A percentile compares a stretch with the other conserved stretches of the same genome.
Conservation (phyloP, 176 grass and related monocot genomes). For the Rhynchospora pubera region DNA sequence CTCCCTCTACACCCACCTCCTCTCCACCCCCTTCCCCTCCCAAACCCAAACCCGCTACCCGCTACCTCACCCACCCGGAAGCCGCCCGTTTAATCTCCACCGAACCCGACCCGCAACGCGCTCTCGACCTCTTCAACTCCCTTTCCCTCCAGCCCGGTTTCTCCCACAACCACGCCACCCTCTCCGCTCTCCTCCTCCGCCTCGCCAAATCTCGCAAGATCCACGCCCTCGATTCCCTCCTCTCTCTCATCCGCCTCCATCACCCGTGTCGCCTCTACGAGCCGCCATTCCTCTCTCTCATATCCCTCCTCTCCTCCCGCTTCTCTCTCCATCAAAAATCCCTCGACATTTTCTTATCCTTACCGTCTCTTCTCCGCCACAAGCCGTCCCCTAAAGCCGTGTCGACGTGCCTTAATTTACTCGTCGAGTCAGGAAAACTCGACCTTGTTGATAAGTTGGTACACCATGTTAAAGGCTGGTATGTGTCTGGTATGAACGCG, state of each 20-base stretch:
- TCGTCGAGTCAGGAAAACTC: conserved; percentile 49
- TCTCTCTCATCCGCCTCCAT: conserved; percentile 42
- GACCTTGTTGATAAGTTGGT: conserved; percentile 46
- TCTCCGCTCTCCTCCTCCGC: conserved; percentile 73
- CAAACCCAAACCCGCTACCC: conserved; percentile 4
- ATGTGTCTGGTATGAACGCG: conserved; percentile 43
- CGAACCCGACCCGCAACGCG: conserved; percentile 43
- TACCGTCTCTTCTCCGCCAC: conserved; percentile 35
- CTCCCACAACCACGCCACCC: conserved; percentile 67
- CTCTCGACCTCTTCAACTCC: conserved; percentile 84
- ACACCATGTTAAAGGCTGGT: conserved; percentile 36
- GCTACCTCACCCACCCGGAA: conserved; percentile 52
- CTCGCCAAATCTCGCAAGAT: conserved; percentile 59
- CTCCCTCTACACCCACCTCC: neutral
- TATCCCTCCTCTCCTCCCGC: conserved; percentile 44
- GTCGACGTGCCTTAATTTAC: conserved; percentile 69
- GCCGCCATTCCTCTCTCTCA: conserved; percentile 58
- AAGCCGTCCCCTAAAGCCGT: conserved; percentile 58
- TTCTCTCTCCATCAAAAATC: conserved; percentile 37
- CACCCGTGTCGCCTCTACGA: conserved; percentile 72
- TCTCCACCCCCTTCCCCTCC: conserved; percentile 9
- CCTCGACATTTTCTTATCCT: conserved; percentile 45
- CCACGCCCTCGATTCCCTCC: conserved; percentile 40
- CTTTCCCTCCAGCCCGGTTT: conserved; percentile 57
- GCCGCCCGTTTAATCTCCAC: conserved; percentile 54